Percentiles rank a stretch among this genome's conserved stretches.
phyloP scores from a whole-genome alignment of 2,329 filamentous ascomycete species.

The Monosporascus sp. region DNA sequence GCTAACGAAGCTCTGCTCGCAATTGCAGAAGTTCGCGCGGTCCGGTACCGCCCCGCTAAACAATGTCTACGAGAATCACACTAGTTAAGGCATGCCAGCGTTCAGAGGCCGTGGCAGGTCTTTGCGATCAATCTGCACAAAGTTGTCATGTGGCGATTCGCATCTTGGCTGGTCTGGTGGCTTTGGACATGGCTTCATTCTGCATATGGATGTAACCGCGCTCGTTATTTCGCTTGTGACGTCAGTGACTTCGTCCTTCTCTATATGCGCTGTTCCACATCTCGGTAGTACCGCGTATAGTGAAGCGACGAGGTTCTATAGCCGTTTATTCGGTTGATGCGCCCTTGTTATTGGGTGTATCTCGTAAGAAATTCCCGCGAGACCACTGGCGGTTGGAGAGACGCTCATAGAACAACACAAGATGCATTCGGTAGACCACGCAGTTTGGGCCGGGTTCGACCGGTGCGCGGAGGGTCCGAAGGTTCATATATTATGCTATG shows the following conservation, averaged over 20 bases:
- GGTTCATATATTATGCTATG: neutral
- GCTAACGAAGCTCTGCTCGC: neutral
- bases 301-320: neutral
- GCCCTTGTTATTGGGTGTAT: neutral
- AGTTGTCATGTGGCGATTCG: neutral
- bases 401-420: too few relatives aligned
- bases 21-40: neutral
- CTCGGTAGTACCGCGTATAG: too few relatives aligned
- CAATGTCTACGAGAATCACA: neutral
- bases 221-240: too few relatives aligned
- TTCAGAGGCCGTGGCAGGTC: neutral
- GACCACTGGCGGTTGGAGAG: too few relatives aligned
- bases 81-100: neutral
- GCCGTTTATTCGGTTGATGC: neutral
- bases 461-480: neutral
- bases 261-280: too few relatives aligned
- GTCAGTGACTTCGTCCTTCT: too few relatives aligned
- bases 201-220: too few relatives aligned
- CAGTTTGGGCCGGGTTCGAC: neutral
- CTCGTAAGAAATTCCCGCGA: too few relatives aligned
- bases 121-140: neutral
- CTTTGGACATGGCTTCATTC: too few relatives aligned
- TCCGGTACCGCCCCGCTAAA: neutral
- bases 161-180: too few relatives aligned
- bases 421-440: too few relatives aligned